A percentile compares a stretch with the other conserved stretches of the same genome.
Conservation (phyloP, 2,329 filamentous ascomycete genomes). For the Pseudopithomyces maydicus region DNA sequence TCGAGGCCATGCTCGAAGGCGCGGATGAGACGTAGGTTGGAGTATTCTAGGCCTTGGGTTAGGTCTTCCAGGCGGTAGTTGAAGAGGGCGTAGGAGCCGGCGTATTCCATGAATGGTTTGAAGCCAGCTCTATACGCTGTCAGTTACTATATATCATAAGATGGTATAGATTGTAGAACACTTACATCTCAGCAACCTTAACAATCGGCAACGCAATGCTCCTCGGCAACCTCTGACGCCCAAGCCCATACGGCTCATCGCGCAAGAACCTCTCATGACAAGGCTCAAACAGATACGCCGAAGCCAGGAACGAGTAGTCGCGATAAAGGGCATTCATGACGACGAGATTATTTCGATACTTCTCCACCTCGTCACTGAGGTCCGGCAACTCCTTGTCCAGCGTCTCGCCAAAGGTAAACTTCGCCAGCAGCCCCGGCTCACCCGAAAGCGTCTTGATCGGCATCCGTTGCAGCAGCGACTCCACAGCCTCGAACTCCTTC, state of each 20-base stretch:
- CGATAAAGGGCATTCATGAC: conserved; percentile 86
- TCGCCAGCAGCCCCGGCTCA: conserved; percentile 76
- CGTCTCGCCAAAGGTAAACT: conserved; percentile 73
- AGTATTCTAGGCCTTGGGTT: conserved; percentile 59
- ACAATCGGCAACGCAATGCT: conserved; percentile 82
- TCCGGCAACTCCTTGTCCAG: conserved; percentile 77
- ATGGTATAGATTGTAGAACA: conserved; percentile 25
- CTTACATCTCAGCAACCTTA: conserved; percentile 83
- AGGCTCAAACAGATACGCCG: conserved; percentile 87
- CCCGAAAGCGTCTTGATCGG: conserved; percentile 78
- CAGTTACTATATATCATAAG: conserved; percentile 23
- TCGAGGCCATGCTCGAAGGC: conserved; percentile 91
- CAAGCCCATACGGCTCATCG: conserved; percentile 78
- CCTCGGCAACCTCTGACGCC: conserved; percentile 72
- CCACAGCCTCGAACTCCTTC: conserved; percentile 72
- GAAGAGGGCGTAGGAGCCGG: conserved; percentile 66
- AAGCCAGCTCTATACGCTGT: conserved; percentile 64
- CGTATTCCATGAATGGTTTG: conserved; percentile 91
- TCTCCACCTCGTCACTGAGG: conserved; percentile 73
- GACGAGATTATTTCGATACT: conserved; percentile 72
- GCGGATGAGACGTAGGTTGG: conserved; percentile 79
- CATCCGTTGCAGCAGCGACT: conserved; percentile 75
- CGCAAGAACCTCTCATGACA: conserved; percentile 75
- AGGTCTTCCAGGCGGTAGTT: conserved; percentile 66
- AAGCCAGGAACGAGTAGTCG: conserved; percentile 90